A percentile compares a stretch with the other conserved stretches of the same genome.
Conservation (phyloP, 208 protist genomes). For the Leptomonas pyrrhocoris region DNA sequence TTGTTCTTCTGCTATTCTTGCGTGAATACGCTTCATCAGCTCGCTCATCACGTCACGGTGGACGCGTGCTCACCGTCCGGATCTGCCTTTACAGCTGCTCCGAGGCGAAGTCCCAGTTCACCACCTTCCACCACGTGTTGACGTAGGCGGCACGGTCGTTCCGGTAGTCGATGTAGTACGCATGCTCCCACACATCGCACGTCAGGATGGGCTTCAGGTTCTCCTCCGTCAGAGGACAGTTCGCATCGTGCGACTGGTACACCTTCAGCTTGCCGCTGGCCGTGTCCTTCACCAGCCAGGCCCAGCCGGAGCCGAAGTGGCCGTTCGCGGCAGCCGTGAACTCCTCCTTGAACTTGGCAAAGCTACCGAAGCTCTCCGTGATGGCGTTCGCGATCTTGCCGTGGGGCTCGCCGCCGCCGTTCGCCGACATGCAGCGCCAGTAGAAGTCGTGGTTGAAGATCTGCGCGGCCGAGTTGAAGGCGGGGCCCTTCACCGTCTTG, state of each 20-base stretch:
- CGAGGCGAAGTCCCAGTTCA: conserved; percentile 85
- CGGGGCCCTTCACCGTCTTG: conserved; percentile 72
- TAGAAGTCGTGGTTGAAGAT: conserved; percentile 96
- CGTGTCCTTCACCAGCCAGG: conserved; percentile 92
- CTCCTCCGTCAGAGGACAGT: conserved; percentile 71
- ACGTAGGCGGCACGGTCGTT: conserved; percentile 92
- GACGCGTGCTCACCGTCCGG: no score
- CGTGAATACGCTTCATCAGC: no score
- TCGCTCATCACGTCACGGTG: no score
- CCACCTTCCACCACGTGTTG: conserved; percentile 91
- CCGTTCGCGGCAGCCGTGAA: conserved; percentile 84
- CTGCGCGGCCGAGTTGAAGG: conserved; percentile 94
- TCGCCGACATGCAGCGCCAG: conserved; percentile 86
- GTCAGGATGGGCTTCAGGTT: conserved; percentile 81
- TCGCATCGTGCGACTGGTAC: conserved; percentile 81
- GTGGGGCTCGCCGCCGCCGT: conserved; percentile 62
- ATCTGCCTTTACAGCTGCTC: conserved; percentile 19
- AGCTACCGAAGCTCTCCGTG: conserved; percentile 79
- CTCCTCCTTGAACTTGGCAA: conserved; percentile 93
- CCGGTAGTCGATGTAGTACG: conserved; percentile 96
- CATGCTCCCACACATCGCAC: conserved; percentile 96
- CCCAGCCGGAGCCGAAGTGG: conserved; percentile 96
- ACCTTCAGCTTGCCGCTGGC: conserved; percentile 84
- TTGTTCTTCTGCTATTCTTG: no score
- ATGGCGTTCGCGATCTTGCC: conserved; percentile 78